Evolutionary conservation across 305 asterid genomes (phyloP), one percentile per base, ranked within the genome.

Genomic region (Fraxinus ornus): DNA sequence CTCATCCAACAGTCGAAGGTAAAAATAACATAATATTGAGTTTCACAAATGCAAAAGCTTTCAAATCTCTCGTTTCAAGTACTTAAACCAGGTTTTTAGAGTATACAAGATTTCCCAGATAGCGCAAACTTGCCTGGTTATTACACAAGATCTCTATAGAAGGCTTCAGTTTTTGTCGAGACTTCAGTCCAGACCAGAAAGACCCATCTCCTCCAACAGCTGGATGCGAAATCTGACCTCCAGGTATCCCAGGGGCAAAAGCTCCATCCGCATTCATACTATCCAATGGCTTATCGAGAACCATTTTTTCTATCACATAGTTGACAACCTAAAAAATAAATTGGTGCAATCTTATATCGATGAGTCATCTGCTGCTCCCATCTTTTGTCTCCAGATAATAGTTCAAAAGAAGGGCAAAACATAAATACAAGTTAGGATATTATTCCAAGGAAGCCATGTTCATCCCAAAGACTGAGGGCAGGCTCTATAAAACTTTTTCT

Each of bases 111-210:
- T 15, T 9, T 24, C 36, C 36, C 32, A 66, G 72, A 81, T 49
- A 30, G 37, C 47, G 76, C 17, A 76, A 76, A 86, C 64, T 52
- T 52, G 64, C 99, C 97, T 95, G 99, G 86, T 94, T 94, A 85
- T 85, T 93, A 92, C 99, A 95, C 86, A 92, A 89, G 84, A 95
- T 93, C 90, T 95, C 99, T 32, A 95, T 91, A 22, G 90, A 87
- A 81, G 97, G 99, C 91, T 93, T 94, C 49, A 88, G 92, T 81
- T 91, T 90, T 84, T 86, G 93, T 92, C 94, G 89, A 28, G 89
- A 88, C 85, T 85, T 91, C 82, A 88, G 81, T 39, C 91, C 94
- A 37, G 93, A 86, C 71, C 91, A 89, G 73, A 90, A 82, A 66
- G 93, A 85, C 70, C 89, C 90, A 78, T 92, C 95, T 84, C 91